phyloP scores from a whole-genome alignment of 495 filamentous ascomycete species.

The Neurospora sp. region DNA sequence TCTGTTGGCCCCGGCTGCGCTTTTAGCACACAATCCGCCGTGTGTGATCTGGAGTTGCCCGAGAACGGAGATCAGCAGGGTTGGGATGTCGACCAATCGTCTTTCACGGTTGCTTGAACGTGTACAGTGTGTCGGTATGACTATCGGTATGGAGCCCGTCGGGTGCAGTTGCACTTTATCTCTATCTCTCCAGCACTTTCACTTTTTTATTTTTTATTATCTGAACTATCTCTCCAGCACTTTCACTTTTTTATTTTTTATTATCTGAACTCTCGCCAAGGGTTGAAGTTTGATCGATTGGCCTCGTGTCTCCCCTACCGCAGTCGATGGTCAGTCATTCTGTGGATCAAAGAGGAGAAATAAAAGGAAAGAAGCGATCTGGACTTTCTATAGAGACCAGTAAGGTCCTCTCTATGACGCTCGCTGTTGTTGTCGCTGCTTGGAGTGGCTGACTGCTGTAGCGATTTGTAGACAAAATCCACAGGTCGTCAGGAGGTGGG shows the following conservation, averaged over 20 bases:
- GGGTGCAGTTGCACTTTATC: not conserved
- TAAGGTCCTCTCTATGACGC: not conserved
- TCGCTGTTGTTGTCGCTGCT: not conserved
- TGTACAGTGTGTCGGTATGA: not conserved
- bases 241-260: not conserved
- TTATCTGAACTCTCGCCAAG: not conserved
- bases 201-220: not conserved
- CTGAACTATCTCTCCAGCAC: not conserved
- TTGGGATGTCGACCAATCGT: constrained; percentile 18
- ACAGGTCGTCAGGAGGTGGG: not conserved
- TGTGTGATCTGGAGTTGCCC: constrained; percentile 10
- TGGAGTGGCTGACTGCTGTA: not conserved
- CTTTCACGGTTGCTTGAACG: constrained; percentile 20
- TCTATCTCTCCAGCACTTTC: not conserved
- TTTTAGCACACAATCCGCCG: not conserved
- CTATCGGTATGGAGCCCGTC: not conserved
- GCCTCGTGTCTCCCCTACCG: not conserved
- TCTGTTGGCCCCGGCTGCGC: not conserved
- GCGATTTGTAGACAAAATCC: not conserved
- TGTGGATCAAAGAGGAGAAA: not conserved
- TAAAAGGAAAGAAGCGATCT: not conserved
- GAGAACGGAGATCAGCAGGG: constrained; percentile 27
- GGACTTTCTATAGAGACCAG: not conserved
- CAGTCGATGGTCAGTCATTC: not conserved
- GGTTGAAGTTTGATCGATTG: not conserved